These are phyloP conservation scores for Platanthera zijinensis DNA, from an alignment of 106 monocot genomes.

Conservation along the genomic window DNA sequence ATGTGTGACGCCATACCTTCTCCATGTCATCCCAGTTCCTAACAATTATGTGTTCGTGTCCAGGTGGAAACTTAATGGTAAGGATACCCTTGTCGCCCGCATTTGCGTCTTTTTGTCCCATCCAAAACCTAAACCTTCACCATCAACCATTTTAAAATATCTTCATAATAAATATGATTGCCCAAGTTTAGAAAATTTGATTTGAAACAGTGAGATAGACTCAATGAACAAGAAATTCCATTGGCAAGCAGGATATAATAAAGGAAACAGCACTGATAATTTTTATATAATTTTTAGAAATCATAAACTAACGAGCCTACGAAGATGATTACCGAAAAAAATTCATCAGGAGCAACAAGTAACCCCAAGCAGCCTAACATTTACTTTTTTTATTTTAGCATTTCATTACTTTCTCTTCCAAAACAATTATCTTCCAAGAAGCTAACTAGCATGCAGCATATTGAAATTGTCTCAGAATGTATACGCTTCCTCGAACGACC, in stretches of 20 bases:
- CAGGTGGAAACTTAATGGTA: too few relatives aligned
- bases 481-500: too few relatives aligned
- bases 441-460: too few relatives aligned
- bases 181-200: neutral
- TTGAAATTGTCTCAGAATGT: too few relatives aligned
- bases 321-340: too few relatives aligned
- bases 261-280: neutral
- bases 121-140: conserved; percentile 15
- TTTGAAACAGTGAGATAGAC: neutral
- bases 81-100: too few relatives aligned
- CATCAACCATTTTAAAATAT: conserved; percentile 6
- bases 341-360: too few relatives aligned
- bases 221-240: neutral
- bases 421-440: too few relatives aligned
- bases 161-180: neutral
- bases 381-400: too few relatives aligned
- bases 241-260: neutral
- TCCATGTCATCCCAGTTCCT: conserved; percentile 36
- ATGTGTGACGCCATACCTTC: conserved; percentile 11
- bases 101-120: conserved; percentile 32
- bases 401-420: too few relatives aligned
- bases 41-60: conserved; percentile 26
- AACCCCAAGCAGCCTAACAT: too few relatives aligned
- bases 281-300: neutral
- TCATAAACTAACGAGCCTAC: too few relatives aligned